These are phyloP conservation scores for Ophiostoma montium DNA, from an alignment of 2,329 filamentous ascomycete genomes.

Conservation along the genomic window DNA sequence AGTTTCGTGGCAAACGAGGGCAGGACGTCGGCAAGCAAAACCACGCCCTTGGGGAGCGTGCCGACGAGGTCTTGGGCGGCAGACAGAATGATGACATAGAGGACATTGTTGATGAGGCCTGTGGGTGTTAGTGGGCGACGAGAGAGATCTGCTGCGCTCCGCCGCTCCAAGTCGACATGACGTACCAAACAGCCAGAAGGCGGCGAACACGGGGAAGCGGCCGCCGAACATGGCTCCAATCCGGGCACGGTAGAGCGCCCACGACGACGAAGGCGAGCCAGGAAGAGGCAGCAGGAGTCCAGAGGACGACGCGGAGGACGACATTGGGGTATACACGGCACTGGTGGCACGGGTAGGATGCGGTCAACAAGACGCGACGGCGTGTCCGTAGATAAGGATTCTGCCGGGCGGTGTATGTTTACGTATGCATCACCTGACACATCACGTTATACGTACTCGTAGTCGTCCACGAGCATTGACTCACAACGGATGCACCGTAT, in stretches of 20 bases:
- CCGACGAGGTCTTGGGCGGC: slow-evolving; percentile 92
- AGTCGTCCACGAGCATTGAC: no score
- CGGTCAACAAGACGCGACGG: background rate
- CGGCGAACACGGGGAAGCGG: slow-evolving; percentile 53
- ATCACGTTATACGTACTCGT: no score
- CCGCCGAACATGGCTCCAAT: slow-evolving; percentile 49
- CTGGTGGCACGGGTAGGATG: background rate
- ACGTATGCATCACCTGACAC: no score
- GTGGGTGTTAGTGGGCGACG: slow-evolving; percentile 37
- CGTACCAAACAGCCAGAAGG: slow-evolving; percentile 91
- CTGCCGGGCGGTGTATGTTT: slow-evolving; percentile 9
- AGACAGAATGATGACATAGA: slow-evolving; percentile 93
- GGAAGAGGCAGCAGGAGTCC: slow-evolving; percentile 39
- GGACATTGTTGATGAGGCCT: slow-evolving; percentile 83
- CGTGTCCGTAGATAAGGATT: slow-evolving; percentile 8
- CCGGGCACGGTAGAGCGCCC: slow-evolving; percentile 58
- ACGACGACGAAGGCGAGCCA: slow-evolving; percentile 48
- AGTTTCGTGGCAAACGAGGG: slow-evolving; percentile 84
- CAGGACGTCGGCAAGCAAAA: slow-evolving; percentile 83
- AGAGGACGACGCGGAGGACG: slow-evolving; percentile 27
- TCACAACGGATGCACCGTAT: no score
- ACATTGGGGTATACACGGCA: slow-evolving; percentile 15
- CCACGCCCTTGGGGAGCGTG: slow-evolving; percentile 72
- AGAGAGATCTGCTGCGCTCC: background rate
- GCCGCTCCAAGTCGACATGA: background rate